Evolutionary conservation across 2,329 filamentous ascomycete genomes (phyloP).

Genomic region (Aspergillus tanneri): DNA sequence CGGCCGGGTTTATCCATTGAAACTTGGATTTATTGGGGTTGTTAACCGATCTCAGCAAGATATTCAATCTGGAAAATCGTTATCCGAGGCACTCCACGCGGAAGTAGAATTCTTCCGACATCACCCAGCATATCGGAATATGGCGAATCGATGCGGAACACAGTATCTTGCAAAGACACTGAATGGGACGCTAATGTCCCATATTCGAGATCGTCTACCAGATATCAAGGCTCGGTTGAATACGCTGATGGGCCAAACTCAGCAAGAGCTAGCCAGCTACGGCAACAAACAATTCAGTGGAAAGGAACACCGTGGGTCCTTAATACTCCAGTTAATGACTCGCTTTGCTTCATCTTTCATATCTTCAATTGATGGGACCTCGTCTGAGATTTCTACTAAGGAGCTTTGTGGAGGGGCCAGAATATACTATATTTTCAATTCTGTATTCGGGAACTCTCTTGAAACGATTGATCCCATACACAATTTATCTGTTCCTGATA

Average conservation of each 20-base stretch:
- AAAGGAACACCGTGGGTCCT: constrained; percentile 90
- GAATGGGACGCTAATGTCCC: constrained; percentile 91
- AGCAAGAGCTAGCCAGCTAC: constrained; percentile 96
- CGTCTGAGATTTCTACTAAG: constrained; percentile 97
- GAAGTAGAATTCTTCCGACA: constrained; percentile 96
- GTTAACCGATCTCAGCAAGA: constrained; percentile 98
- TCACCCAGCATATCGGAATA: constrained; percentile 95
- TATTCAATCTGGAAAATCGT: constrained; percentile 92
- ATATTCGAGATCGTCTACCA: constrained; percentile 91
- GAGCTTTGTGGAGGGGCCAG: constrained; percentile 91
- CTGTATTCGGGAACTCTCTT: constrained; percentile 92
- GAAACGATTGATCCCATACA: constrained; percentile 95
- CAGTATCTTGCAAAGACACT: constrained; percentile 92
- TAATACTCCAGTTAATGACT: constrained; percentile 97
- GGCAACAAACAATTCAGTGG: constrained; percentile 97
- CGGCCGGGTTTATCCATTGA: constrained; percentile 91
- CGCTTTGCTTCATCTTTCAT: constrained; percentile 97
- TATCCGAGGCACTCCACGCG: constrained; percentile 83
- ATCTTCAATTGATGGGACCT: constrained; percentile 97
- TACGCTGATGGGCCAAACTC: constrained; percentile 98
- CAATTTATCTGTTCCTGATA: constrained; percentile 91
- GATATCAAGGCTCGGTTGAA: constrained; percentile 98
- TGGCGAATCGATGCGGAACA: constrained; percentile 88
- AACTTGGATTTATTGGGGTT: constrained; percentile 95
- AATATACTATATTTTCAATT: constrained; percentile 99